These are phyloP conservation scores for Bacidia rubella DNA, from an alignment of 495 filamentous ascomycete species.

Conservation along the genomic window DNA sequence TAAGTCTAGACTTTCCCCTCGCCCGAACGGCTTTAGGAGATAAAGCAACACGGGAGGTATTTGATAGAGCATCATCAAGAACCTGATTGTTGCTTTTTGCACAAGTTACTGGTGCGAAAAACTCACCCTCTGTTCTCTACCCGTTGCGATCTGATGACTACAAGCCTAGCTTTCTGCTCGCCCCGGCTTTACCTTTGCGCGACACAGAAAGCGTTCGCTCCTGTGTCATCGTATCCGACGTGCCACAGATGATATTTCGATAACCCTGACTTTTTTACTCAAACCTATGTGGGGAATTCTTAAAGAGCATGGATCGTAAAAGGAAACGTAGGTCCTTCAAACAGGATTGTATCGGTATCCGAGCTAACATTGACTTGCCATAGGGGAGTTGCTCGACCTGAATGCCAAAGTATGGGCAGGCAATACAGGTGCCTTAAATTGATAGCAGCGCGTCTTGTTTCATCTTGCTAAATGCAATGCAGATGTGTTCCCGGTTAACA, in stretches of 20 bases:
- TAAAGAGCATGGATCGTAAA: constrained; percentile 58
- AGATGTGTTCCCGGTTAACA: constrained; percentile 71
- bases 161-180: no score
- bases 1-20: background rate
- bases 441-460: constrained; percentile 1
- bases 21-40: background rate
- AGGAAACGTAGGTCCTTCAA: constrained; percentile 53
- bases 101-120: no score
- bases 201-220: constrained; percentile 10
- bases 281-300: background rate
- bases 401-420: constrained; percentile 82
- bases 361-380: background rate
- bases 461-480: constrained; percentile 14
- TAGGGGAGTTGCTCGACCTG: constrained; percentile 79
- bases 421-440: constrained; percentile 51
- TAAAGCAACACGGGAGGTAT: constrained; percentile 5
- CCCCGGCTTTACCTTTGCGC: background rate
- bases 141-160: no score
- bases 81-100: no score
- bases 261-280: constrained; percentile 1
- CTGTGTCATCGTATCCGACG: constrained; percentile 1
- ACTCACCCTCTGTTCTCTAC: no score
- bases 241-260: constrained; percentile 10
- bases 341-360: background rate
- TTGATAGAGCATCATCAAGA: no score